phyloP scores from a whole-genome alignment of 768 basidiomycete species.

The Podaxis mareebaensis region DNA sequence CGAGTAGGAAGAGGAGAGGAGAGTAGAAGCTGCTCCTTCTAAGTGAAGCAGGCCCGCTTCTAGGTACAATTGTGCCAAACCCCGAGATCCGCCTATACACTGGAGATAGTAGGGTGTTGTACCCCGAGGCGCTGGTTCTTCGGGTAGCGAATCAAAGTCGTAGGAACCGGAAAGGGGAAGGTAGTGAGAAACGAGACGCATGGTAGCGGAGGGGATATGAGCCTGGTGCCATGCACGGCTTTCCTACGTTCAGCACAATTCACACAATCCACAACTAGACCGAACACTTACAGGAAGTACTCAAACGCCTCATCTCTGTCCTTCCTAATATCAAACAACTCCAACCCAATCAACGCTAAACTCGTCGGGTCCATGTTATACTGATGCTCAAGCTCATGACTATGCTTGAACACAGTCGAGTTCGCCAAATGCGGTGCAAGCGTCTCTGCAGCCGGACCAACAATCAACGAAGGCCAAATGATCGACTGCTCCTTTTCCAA shows the following conservation, averaged over 20 bases:
- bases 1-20: conserved; percentile 73
- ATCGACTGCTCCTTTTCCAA: conserved; percentile 77
- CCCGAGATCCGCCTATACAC: conserved; percentile 64
- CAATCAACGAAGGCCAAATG: conserved; percentile 82
- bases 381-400: conserved; percentile 54
- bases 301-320: conserved; percentile 80
- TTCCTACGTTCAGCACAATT: conserved; percentile 9
- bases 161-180: conserved; percentile 55
- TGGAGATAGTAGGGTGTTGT: conserved; percentile 62
- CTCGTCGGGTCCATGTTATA: conserved; percentile 91
- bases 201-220: conserved; percentile 71
- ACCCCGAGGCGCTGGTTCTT: conserved; percentile 47
- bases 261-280: neutral
- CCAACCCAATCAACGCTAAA: conserved; percentile 68
- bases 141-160: conserved; percentile 30
- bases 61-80: conserved; percentile 73
- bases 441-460: conserved; percentile 69
- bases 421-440: conserved; percentile 53
- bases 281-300: conserved; percentile 65
- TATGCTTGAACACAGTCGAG: conserved; percentile 54
- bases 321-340: conserved; percentile 72
- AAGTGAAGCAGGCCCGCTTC: conserved; percentile 79
- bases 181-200: conserved; percentile 76
- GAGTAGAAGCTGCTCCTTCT: conserved; percentile 75
- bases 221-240: conserved; percentile 86